Percentiles rank a stretch among this genome's conserved stretches.
Evolutionary conservation across 768 basidiomycete species (phyloP).

Genomic region (Mycena olivaceomarginata): DNA sequence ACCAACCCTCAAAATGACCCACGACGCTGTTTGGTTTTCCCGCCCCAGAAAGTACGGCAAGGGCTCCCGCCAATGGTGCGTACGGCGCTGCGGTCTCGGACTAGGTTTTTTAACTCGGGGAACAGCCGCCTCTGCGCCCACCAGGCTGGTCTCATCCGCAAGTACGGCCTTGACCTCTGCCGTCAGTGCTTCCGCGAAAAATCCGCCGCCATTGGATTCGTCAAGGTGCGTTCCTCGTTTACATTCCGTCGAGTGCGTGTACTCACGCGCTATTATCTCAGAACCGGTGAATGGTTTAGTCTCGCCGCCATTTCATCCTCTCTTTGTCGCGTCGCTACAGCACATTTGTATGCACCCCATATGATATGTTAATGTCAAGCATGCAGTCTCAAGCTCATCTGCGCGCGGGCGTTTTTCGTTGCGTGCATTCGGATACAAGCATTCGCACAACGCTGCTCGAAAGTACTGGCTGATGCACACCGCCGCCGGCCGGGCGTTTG

Average conservation of each 20-base stretch:
- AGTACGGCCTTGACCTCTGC: slow-evolving; percentile 97
- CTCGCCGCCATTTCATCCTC: not conserved
- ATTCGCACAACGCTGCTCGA: no score
- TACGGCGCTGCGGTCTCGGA: slow-evolving; percentile 36
- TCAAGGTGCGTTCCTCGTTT: slow-evolving; percentile 78
- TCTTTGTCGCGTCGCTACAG: slow-evolving; percentile 39
- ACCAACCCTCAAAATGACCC: slow-evolving; percentile 84
- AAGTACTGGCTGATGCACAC: no score
- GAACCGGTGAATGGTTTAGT: slow-evolving; percentile 41
- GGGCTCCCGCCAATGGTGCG: slow-evolving; percentile 95
- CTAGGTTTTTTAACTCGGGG: slow-evolving; percentile 26
- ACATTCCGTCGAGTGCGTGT: not conserved
- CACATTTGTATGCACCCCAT: slow-evolving; percentile 41
- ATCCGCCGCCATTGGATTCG: slow-evolving; percentile 93
- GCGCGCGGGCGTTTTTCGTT: not conserved
- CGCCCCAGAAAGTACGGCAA: slow-evolving; percentile 97
- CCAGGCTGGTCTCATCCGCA: slow-evolving; percentile 98
- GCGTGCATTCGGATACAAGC: no score
- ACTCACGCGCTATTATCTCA: slow-evolving; percentile 4
- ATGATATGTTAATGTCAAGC: slow-evolving; percentile 44
- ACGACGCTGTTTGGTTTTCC: slow-evolving; percentile 99
- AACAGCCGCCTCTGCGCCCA: slow-evolving; percentile 95
- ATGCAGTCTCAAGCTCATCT: slow-evolving; percentile 11
- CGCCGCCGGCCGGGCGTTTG: no score
- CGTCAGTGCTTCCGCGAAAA: slow-evolving; percentile 99